A percentile compares a stretch with the other conserved stretches of the same genome.
Evolutionary conservation across 2,329 filamentous ascomycete species (phyloP).

Genomic region (Drechslerella dactyloides): DNA sequence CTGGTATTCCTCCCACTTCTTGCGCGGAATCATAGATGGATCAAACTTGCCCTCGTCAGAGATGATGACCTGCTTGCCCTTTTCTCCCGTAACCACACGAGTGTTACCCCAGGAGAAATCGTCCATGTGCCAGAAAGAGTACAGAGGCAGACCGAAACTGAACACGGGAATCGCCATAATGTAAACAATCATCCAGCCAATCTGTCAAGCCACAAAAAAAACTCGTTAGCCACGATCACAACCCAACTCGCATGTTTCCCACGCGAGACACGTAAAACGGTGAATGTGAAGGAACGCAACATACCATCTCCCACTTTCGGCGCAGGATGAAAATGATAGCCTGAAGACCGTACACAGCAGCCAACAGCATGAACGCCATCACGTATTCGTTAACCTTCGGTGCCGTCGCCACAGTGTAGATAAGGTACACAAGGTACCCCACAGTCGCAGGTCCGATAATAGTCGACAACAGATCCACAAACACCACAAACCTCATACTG

Average conservation of each 20-base stretch:
- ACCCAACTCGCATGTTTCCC: too few species aligned
- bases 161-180: slow-evolving; percentile 89
- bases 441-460: slow-evolving; percentile 89
- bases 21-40: slow-evolving; percentile 86
- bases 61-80: slow-evolving; percentile 88
- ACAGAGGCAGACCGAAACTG: slow-evolving; percentile 85
- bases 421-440: slow-evolving; percentile 86
- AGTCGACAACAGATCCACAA: slow-evolving; percentile 89
- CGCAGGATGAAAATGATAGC: slow-evolving; percentile 95
- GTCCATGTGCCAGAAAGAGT: slow-evolving; percentile 99
- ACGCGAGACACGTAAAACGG: too few species aligned
- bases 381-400: slow-evolving; percentile 63
- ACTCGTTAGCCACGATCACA: slow-evolving; percentile 13
- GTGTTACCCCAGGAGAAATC: slow-evolving; percentile 99
- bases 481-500: slow-evolving; percentile 98
- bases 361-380: slow-evolving; percentile 87
- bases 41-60: slow-evolving; percentile 99
- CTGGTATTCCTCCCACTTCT: slow-evolving; percentile 99
- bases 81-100: slow-evolving; percentile 92
- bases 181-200: slow-evolving; percentile 99
- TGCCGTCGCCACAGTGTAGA: slow-evolving; percentile 75
- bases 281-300: slow-evolving; percentile 15
- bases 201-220: slow-evolving; percentile 56
- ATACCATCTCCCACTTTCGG: slow-evolving; percentile 93
- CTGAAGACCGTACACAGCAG: slow-evolving; percentile 95